A percentile compares a stretch with the other conserved stretches of the same genome.
These are phyloP conservation scores for Globisporangium spiculum DNA, from an alignment of 352 stramenopile genomes.

Conservation along the genomic window DNA sequence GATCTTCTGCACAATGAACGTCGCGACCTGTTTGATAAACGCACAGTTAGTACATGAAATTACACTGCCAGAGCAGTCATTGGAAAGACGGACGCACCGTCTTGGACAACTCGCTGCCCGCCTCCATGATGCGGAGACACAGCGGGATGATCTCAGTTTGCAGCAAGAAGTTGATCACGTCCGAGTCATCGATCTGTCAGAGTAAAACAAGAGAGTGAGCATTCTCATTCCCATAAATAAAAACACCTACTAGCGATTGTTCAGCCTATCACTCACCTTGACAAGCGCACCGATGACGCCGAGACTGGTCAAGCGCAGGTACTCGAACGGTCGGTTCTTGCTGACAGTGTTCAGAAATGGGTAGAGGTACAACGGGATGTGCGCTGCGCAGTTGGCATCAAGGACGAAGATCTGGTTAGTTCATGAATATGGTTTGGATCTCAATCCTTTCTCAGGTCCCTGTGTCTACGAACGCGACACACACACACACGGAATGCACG, in stretches of 20 bases:
- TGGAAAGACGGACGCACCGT: constrained; percentile 55
- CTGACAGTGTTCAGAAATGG: constrained; percentile 98
- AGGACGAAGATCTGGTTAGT: not conserved
- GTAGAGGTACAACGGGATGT: constrained; percentile 98
- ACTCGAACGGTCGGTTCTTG: constrained; percentile 99
- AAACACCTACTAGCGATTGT: not conserved
- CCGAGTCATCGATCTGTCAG: constrained; percentile 94
- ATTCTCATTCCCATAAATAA: not conserved
- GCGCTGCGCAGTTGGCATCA: constrained; percentile 42
- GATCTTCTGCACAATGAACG: constrained; percentile 99
- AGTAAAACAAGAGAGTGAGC: not conserved
- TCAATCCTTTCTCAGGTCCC: not conserved
- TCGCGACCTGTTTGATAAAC: constrained; percentile 80
- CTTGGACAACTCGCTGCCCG: constrained; percentile 97
- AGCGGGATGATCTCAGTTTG: constrained; percentile 99
- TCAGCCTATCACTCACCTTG: constrained; percentile 60
- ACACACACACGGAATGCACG: not conserved
- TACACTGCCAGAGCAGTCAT: not conserved
- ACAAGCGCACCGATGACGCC: constrained; percentile 98
- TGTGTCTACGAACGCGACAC: not conserved
- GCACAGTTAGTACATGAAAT: not conserved
- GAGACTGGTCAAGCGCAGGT: constrained; percentile 96
- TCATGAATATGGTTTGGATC: not conserved
- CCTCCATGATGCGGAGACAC: constrained; percentile 99
- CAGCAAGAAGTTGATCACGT: constrained; percentile 99